A percentile compares a stretch with the other conserved stretches of the same genome.
Conservation (phyloP, 1,284 basidiomycete species). For the Tilletiaria anomala region DNA sequence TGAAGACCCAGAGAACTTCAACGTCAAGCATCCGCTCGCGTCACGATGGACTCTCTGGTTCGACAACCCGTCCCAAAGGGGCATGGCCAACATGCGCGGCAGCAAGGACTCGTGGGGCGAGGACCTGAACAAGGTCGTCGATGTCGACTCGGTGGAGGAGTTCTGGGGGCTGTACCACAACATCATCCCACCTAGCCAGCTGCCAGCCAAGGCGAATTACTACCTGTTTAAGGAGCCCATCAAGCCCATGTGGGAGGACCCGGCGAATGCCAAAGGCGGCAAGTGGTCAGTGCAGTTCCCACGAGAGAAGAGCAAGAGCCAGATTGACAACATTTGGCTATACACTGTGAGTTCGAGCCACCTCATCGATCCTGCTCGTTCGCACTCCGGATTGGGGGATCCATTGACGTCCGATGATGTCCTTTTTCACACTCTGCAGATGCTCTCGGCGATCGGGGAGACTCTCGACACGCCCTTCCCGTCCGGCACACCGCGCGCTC, state of each 20-base stretch:
- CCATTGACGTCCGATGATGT: background rate
- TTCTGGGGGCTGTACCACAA: conserved; percentile 68
- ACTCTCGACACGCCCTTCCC: conserved; percentile 31
- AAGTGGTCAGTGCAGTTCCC: conserved; percentile 98
- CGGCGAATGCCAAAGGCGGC: conserved; percentile 85
- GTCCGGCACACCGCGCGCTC: background rate
- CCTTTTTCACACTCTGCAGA: conserved; percentile 8
- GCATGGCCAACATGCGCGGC: conserved; percentile 23
- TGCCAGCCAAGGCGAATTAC: conserved; percentile 93
- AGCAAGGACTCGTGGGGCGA: conserved; percentile 37
- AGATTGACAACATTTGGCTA: conserved; percentile 92
- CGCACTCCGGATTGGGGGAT: background rate
- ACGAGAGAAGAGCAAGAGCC: conserved; percentile 70
- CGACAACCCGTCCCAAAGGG: conserved; percentile 36
- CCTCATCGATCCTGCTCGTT: background rate
- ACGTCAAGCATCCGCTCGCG: conserved; percentile 38
- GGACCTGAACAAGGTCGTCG: conserved; percentile 36
- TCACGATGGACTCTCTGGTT: conserved; percentile 38
- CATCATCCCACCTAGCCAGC: conserved; percentile 83
- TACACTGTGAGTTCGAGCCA: conserved; percentile 50
- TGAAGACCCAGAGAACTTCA: conserved; percentile 22
- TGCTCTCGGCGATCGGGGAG: conserved; percentile 38
- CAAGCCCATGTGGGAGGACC: conserved; percentile 79
- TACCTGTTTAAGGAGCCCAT: conserved; percentile 88
- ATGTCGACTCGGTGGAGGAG: conserved; percentile 34